A percentile compares a stretch with the other conserved stretches of the same genome.
These are phyloP conservation scores for Tulasnella sp. DNA, from an alignment of 768 basidiomycete genomes.

Conservation along the genomic window DNA sequence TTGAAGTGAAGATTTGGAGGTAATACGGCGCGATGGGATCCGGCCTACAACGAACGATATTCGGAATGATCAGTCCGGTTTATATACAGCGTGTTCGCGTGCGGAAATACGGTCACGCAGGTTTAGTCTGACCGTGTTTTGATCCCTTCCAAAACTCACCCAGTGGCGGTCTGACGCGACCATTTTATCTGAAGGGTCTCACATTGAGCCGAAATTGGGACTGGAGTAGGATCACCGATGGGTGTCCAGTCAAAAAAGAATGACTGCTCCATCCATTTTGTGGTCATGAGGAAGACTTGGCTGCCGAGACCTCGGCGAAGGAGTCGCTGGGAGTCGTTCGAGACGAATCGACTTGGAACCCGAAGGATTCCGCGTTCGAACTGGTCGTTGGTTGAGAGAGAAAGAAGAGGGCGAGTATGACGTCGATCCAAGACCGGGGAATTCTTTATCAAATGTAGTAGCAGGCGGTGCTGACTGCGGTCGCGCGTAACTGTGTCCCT, in stretches of 20 bases:
- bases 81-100: neutral
- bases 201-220: slow-evolving; percentile 28
- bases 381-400: neutral
- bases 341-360: neutral
- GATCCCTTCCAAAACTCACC: slow-evolving; percentile 16
- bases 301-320: neutral
- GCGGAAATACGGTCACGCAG: neutral
- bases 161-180: slow-evolving; percentile 24
- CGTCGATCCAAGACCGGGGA: neutral
- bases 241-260: slow-evolving; percentile 26
- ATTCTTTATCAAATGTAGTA: neutral
- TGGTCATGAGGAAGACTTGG: neutral
- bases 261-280: slow-evolving; percentile 20
- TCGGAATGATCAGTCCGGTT: neutral
- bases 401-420: neutral
- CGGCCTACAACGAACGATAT: slow-evolving; percentile 8
- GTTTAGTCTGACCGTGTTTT: neutral
- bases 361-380: neutral
- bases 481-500: too few relatives aligned
- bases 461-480: neutral
- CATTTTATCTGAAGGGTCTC: slow-evolving; percentile 21
- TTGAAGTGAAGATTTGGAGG: slow-evolving; percentile 24
- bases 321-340: too few relatives aligned
- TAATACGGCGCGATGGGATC: slow-evolving; percentile 22
- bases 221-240: slow-evolving; percentile 10